Percentiles rank a stretch among this genome's conserved stretches.
Conservation (phyloP, 345 rosid genomes). For the Streptanthus diversifolius region DNA sequence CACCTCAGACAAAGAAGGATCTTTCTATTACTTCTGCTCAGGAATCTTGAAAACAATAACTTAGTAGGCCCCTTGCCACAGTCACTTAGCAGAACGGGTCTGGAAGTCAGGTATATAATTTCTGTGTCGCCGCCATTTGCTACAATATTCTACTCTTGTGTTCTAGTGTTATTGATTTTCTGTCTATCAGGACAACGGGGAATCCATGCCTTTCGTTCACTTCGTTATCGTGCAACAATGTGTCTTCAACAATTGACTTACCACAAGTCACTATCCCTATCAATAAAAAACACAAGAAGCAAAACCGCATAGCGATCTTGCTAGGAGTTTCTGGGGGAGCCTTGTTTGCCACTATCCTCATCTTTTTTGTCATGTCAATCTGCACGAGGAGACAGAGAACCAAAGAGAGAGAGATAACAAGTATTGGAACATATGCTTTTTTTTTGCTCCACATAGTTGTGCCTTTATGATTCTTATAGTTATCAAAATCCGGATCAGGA, state of each 20-base stretch:
- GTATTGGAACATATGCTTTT: conserved; percentile 41
- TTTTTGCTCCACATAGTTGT: background rate
- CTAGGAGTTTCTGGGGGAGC: conserved; percentile 63
- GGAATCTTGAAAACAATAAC: conserved; percentile 83
- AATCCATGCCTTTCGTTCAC: conserved; percentile 78
- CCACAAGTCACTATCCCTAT: conserved; percentile 70
- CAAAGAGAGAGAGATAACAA: conserved; percentile 38
- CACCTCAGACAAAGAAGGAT: background rate
- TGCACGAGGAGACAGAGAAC: conserved; percentile 43
- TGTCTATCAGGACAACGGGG: conserved; percentile 59
- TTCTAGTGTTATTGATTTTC: conserved; percentile 16
- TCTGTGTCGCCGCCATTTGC: background rate
- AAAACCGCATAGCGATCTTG: conserved; percentile 42
- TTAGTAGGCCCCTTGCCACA: conserved; percentile 69
- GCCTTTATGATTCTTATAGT: conserved; percentile 7
- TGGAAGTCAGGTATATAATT: conserved; percentile 63
- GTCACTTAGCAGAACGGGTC: conserved; percentile 59
- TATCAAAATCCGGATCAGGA: conserved; percentile 33
- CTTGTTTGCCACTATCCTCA: conserved; percentile 44
- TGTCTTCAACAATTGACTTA: conserved; percentile 60
- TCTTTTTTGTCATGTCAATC: conserved; percentile 37
- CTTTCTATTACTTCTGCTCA: conserved; percentile 25
- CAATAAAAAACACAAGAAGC: conserved; percentile 41
- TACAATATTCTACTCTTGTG: background rate
- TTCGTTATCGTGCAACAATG: conserved; percentile 55